Evolutionary conservation across 1,284 basidiomycete genomes (phyloP).

Genomic region (Sanghuangporus sanghuang): DNA sequence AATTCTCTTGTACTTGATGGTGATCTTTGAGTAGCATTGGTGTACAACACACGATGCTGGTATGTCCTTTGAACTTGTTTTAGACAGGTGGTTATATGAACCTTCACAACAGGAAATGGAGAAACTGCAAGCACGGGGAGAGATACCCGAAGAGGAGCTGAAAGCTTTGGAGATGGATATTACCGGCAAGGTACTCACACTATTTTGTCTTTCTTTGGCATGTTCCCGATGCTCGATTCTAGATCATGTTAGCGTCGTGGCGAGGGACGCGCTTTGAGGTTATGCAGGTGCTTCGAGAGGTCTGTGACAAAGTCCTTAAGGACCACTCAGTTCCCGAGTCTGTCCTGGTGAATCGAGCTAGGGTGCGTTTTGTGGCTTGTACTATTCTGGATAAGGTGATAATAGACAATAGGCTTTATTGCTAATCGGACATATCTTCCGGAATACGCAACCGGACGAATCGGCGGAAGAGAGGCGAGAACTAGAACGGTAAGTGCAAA

Average conservation of each 20-base stretch:
- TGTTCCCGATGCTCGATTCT: slow-evolving; percentile 3
- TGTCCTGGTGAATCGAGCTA: slow-evolving; percentile 75
- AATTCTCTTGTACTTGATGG: not conserved
- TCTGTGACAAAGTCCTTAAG: slow-evolving; percentile 77
- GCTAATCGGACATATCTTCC: slow-evolving; percentile 83
- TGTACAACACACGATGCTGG: slow-evolving; percentile 57
- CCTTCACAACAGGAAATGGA: slow-evolving; percentile 78
- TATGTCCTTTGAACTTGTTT: slow-evolving; percentile 1
- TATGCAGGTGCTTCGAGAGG: slow-evolving; percentile 76
- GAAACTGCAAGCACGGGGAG: slow-evolving; percentile 82
- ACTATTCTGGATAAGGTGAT: not conserved
- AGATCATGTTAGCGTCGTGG: slow-evolving; percentile 95
- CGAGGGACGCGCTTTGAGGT: slow-evolving; percentile 92
- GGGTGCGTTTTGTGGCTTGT: slow-evolving; percentile 40
- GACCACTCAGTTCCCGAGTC: slow-evolving; percentile 68
- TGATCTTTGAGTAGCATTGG: slow-evolving; percentile 43
- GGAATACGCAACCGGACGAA: slow-evolving; percentile 77
- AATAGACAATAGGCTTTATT: slow-evolving; percentile 58
- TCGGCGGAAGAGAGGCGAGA: slow-evolving; percentile 89
- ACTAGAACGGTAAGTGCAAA: slow-evolving; percentile 68
- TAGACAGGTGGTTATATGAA: slow-evolving; percentile 20
- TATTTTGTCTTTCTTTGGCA: not conserved
- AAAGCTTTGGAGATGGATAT: slow-evolving; percentile 90
- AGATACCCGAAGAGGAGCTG: slow-evolving; percentile 79
- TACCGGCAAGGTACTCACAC: slow-evolving; percentile 71